Evolutionary conservation across 306 rosid genomes (phyloP).

Genomic region (Erythrophleum fordii): DNA sequence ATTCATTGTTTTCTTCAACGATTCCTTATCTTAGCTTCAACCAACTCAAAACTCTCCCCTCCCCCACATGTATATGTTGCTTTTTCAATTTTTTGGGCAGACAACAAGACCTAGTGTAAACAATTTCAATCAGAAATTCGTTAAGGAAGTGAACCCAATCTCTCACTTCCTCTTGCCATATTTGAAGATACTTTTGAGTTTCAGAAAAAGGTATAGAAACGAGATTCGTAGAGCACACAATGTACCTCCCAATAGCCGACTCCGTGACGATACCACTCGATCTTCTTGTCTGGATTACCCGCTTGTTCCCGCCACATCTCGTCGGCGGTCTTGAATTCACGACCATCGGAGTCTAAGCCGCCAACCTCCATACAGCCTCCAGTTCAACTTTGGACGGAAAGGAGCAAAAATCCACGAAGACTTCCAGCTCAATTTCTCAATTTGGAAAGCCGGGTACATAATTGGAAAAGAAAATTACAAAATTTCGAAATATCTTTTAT

Average conservation of each 20-base stretch:
- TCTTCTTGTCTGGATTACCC: slow-evolving; percentile 72
- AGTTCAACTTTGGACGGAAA: neutral
- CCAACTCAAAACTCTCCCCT: neutral
- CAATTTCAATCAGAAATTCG: neutral
- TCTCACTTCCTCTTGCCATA: neutral
- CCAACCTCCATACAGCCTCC: slow-evolving; percentile 57
- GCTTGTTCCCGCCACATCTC: slow-evolving; percentile 92
- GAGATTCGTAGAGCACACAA: neutral
- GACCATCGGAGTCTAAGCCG: slow-evolving; percentile 80
- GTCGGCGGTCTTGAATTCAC: slow-evolving; percentile 65
- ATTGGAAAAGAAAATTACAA: too few relatives aligned
- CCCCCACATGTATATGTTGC: neutral
- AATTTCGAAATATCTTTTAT: too few relatives aligned
- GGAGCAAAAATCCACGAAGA: neutral
- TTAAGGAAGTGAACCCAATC: neutral
- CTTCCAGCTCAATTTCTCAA: neutral
- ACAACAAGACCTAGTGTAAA: neutral
- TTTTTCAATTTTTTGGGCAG: neutral
- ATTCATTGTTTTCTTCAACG: neutral
- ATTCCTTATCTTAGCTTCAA: neutral
- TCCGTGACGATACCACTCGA: slow-evolving; percentile 80
- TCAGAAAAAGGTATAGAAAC: neutral
- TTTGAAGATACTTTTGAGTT: neutral
- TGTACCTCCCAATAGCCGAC: slow-evolving; percentile 90
- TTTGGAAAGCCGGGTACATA: too few relatives aligned